These are phyloP conservation scores for Edaphochlamys debaryana DNA, from an alignment of 139 green algal species.

Conservation along the genomic window DNA sequence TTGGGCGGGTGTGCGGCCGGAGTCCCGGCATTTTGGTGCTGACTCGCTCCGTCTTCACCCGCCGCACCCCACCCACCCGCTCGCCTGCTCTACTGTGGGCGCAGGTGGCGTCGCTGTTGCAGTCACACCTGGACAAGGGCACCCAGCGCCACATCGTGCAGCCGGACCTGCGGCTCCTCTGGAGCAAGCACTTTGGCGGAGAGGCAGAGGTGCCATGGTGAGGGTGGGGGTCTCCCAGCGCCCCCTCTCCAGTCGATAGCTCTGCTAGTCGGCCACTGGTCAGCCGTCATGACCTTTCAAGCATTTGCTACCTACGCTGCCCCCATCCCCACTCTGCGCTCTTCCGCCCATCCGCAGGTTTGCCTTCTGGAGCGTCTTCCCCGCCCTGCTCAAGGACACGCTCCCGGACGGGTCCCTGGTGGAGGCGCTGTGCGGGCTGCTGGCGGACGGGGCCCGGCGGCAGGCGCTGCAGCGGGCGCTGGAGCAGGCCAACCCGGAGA, in stretches of 20 bases:
- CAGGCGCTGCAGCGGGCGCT: neutral
- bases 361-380: conserved; percentile 5
- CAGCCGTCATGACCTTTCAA: too few species aligned
- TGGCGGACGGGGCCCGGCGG: neutral
- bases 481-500: neutral
- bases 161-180: conserved; percentile 7
- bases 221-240: too few species aligned
- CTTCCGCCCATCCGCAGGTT: too few species aligned
- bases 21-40: too few species aligned
- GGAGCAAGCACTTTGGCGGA: neutral
- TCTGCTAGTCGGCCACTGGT: too few species aligned
- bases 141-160: conserved; percentile 2
- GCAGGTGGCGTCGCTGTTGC: neutral
- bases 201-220: conserved; percentile 5
- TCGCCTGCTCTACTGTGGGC: too few species aligned
- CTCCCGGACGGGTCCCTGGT: neutral
- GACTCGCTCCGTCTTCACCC: too few species aligned
- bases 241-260: too few species aligned
- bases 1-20: too few species aligned
- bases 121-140: conserved; percentile 10
- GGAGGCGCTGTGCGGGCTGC: neutral
- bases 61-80: too few species aligned
- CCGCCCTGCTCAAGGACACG: neutral
- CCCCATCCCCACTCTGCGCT: too few species aligned
- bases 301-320: too few species aligned